Evolutionary conservation across 1,139 yeast genomes (phyloP).

Genomic region (Pichiaceae sp.): DNA sequence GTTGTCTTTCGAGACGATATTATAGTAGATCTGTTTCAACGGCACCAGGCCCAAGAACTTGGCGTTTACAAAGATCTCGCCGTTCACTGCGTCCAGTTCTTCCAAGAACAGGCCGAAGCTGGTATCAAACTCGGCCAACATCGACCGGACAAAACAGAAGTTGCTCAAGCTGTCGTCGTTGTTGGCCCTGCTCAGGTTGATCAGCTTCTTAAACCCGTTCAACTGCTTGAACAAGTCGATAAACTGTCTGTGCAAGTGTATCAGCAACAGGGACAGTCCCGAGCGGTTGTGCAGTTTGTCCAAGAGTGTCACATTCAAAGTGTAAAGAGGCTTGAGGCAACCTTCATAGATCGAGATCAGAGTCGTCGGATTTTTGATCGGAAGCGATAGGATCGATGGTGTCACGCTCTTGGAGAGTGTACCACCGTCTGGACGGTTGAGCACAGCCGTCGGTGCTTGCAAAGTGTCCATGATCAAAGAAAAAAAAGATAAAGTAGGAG

Average conservation of each 20-base stretch:
- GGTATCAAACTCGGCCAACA: slow-evolving; percentile 1
- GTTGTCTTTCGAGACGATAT: not conserved
- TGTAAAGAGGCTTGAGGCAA: slow-evolving; percentile 5
- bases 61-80: slow-evolving; percentile 1
- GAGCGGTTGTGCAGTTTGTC: slow-evolving; percentile 5
- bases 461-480: too few relatives aligned
- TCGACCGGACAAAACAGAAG: slow-evolving; percentile 2
- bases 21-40: not conserved
- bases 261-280: slow-evolving; percentile 1
- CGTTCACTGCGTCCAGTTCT: slow-evolving; percentile 1
- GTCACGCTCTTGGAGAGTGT: not conserved
- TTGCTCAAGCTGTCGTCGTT: not conserved
- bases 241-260: slow-evolving; percentile 2
- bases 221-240: slow-evolving; percentile 2
- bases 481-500: too few relatives aligned
- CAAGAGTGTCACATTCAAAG: slow-evolving; percentile 4
- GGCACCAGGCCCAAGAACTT: not conserved
- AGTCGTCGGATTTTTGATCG: slow-evolving; percentile 1
- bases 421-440: not conserved
- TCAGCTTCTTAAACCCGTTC: slow-evolving; percentile 2
- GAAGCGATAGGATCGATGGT: slow-evolving; percentile 2
- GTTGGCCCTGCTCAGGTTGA: slow-evolving; percentile 1
- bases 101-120: not conserved
- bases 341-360: slow-evolving; percentile 3
- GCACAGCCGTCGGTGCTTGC: too few relatives aligned